Evolutionary conservation across 75 land plant genomes (phyloP).

Genomic region (Sequoia sempervirens): DNA sequence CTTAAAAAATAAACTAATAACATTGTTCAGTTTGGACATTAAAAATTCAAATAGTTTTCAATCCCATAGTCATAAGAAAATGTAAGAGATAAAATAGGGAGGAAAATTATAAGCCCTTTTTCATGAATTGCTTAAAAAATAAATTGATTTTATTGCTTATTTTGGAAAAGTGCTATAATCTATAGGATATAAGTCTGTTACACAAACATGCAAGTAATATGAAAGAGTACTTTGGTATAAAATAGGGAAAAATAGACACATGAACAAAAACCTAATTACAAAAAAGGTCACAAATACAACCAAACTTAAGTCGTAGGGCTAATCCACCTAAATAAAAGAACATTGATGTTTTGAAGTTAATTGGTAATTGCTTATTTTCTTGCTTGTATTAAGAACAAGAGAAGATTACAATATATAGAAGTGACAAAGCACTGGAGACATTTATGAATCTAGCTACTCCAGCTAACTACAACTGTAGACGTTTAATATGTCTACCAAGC

Average conservation of each 20-base stretch:
- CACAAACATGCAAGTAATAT: background rate
- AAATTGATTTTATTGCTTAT: slow-evolving; percentile 34
- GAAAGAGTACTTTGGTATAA: slow-evolving; percentile 49
- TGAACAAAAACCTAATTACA: background rate
- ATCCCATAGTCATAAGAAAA: slow-evolving; percentile 55
- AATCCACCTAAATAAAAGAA: background rate
- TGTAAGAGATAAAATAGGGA: slow-evolving; percentile 64
- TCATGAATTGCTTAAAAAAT: too few species aligned
- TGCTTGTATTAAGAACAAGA: too few species aligned
- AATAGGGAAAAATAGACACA: slow-evolving; percentile 47
- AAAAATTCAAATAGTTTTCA: slow-evolving; percentile 64
- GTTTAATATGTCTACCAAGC: too few species aligned
- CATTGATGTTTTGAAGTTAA: too few species aligned
- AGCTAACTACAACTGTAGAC: too few species aligned
- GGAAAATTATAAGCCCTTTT: slow-evolving; percentile 5
- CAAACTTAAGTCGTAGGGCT: background rate
- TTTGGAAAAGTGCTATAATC: slow-evolving; percentile 59
- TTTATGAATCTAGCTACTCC: too few species aligned
- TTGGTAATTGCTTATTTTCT: too few species aligned
- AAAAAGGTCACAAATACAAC: background rate
- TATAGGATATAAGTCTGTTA: slow-evolving; percentile 1
- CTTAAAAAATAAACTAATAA: too few species aligned
- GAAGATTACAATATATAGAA: too few species aligned
- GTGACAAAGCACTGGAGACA: too few species aligned
- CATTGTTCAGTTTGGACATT: too few species aligned